Base-by-base conservation (phyloP, 495 filamentous ascomycete genomes). In the Penicillium salamii region DNA sequence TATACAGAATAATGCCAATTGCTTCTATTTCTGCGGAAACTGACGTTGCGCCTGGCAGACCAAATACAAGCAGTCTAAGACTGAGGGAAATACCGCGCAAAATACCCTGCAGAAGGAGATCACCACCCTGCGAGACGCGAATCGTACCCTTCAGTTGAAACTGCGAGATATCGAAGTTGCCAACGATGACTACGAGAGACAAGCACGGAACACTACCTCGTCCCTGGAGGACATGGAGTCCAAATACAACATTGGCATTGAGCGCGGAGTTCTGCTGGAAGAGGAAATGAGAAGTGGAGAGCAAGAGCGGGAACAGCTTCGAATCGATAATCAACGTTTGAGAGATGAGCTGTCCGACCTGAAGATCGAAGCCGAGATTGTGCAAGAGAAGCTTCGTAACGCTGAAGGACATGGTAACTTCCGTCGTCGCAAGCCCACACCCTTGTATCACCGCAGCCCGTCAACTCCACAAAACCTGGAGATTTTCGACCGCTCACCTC, bases 111-210 rank as follows among this genome's bases (percentile, higher is more conserved):
- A 98, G 71, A 98, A 96, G 71, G 93, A 98, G 70, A 89, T 98
- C 54, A 98, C 93, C 5, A 83, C 78, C 7, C 77, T 98, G 50
- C 86, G 93, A 52, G 92, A 97, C 35, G 61, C 83, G 17, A 92
- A 90, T 64, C 77, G 95, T 54, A 84, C 87, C 17, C 63, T 96
- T 38, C 86, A 91, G 59, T 74, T 96, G 36, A 87, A 79, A 65
- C 68, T 98, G 41, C 84, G 93, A 49, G 95, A 98, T 60, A 96
- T 93, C 51, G 93, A 98, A 67, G 95, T 98, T 28, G 87, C 88
- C 54, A 98, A 98, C 69, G 93, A 98, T 78, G 93, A 98, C 65
- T 96, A 90, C 63, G 93, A 98, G 70, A 85, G 91, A 49, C 91
- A 97, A 69, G 91, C 92, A 49, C 83, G 93, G 50, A 90, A 96